Evolutionary conservation across 805 yeast genomes (phyloP), one percentile per base, ranked within the genome.

Genomic region (Saccharomycopsis guyanensis): DNA sequence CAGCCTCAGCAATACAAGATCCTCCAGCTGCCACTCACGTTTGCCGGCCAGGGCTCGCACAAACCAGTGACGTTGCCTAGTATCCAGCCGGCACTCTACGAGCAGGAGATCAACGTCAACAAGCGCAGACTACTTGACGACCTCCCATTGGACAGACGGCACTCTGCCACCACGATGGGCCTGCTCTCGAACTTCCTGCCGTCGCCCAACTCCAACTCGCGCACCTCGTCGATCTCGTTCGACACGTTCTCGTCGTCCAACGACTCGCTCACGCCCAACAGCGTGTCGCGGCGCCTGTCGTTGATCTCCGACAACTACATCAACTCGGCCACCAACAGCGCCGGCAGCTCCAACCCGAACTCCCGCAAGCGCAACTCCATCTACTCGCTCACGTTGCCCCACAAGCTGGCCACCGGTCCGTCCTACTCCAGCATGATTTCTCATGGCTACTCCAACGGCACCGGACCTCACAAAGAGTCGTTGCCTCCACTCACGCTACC

Each of bases 161-260:
- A 51, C 32, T 46, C 50, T 3, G 45, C 54, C 2, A 51, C 52
- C 24, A 51, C 54, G 12, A 41, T 45, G 10, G n/a, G 38, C 6
- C 25, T 39, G 10, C 16, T 40, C 25, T 20, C 42, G 19, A 27
- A 33, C 27, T 20, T 38, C 16, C 12, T 29, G 4, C 53, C 53
- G 10, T 31, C 41, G 12, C 49, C 48, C 13, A 43, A 40, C 15
- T 42, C 47, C 12, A 43, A 38, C 32, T 40, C 46, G 2, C 22
- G 53, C 19, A 42, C 23, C 18, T 44, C 49, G 19, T 42, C 47
- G 16, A 44, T 50, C 23, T 47, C 51, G 4, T 48, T 36, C 29
- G 53, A 50, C 31, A 37, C 47, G 7, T 18, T 15, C n/a, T 43
- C 25, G 8, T 35, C 43, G 8, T 39, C 45, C 18, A 45, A 40